Evolutionary conservation across 202 grass and related monocot genomes (phyloP).

Genomic region (Bolboschoenoplectus hybrid): DNA sequence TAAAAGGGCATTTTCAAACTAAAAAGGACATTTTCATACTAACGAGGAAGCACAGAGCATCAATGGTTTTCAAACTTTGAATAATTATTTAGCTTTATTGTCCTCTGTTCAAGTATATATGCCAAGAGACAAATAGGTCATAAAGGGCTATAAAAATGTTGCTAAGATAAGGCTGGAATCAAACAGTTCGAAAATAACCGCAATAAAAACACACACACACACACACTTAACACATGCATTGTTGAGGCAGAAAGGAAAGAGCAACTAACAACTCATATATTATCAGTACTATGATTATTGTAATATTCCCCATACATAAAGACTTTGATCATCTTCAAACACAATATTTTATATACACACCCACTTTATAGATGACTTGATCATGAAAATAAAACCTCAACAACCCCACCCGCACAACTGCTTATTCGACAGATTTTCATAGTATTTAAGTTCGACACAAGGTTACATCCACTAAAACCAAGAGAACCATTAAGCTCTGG

Average conservation of each 20-base stretch:
- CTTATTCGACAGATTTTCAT: constrained; percentile 25
- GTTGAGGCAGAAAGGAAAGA: background rate
- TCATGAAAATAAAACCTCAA: background rate
- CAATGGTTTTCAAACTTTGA: too few relatives aligned
- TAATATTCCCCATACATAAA: background rate
- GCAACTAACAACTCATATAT: background rate
- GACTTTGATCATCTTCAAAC: constrained; percentile 5
- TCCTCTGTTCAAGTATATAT: background rate
- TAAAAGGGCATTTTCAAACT: too few relatives aligned
- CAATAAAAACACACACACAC: background rate
- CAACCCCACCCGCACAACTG: background rate
- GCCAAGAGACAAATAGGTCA: background rate
- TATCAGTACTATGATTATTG: constrained; percentile 8
- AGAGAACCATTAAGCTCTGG: background rate
- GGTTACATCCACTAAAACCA: background rate
- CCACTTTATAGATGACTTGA: background rate
- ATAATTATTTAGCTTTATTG: background rate
- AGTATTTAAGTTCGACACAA: constrained; percentile 4
- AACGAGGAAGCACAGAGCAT: too few relatives aligned
- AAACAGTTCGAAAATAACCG: background rate
- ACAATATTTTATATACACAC: constrained; percentile 28
- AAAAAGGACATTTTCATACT: too few relatives aligned
- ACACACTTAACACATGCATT: background rate
- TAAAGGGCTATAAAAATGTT: background rate
- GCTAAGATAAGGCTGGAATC: background rate